Evolutionary conservation across 1,284 basidiomycete genomes (phyloP).

Genomic region (Apiotrichum montevideense): DNA sequence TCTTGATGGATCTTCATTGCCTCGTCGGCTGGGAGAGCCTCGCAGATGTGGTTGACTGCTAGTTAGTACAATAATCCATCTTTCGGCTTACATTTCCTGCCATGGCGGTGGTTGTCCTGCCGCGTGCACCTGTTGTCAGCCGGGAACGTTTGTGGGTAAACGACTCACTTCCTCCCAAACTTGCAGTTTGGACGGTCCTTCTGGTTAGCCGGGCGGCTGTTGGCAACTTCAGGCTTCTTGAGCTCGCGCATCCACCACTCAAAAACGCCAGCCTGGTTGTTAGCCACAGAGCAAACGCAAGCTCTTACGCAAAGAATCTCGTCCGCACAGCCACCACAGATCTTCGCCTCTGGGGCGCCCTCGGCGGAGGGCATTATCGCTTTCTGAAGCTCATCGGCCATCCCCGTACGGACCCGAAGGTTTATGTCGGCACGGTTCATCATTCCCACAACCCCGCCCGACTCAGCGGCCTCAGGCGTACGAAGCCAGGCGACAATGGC

Average conservation of each 20-base stretch:
- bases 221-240: slow-evolving; percentile 15
- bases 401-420: slow-evolving; percentile 16
- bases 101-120: slow-evolving; percentile 16
- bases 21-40: slow-evolving; percentile 12
- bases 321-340: slow-evolving; percentile 21
- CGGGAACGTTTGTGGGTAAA: too few species aligned
- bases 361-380: slow-evolving; percentile 13
- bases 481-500: slow-evolving; percentile 18
- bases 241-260: slow-evolving; percentile 27
- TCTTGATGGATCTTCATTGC: slow-evolving; percentile 17
- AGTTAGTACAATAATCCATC: too few species aligned
- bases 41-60: slow-evolving; percentile 23
- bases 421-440: slow-evolving; percentile 22
- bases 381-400: slow-evolving; percentile 21
- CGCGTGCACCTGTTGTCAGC: background rate
- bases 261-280: slow-evolving; percentile 17
- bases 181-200: slow-evolving; percentile 20
- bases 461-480: slow-evolving; percentile 11
- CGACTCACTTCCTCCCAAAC: slow-evolving; percentile 15
- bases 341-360: slow-evolving; percentile 2
- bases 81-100: slow-evolving; percentile 18
- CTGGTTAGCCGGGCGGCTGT: slow-evolving; percentile 6
- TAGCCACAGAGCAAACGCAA: background rate
- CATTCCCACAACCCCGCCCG: slow-evolving; percentile 19
- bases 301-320: slow-evolving; percentile 20